Base-by-base conservation (phyloP, 1,139 yeast species). In the Debaryomyces nepalensis region DNA sequence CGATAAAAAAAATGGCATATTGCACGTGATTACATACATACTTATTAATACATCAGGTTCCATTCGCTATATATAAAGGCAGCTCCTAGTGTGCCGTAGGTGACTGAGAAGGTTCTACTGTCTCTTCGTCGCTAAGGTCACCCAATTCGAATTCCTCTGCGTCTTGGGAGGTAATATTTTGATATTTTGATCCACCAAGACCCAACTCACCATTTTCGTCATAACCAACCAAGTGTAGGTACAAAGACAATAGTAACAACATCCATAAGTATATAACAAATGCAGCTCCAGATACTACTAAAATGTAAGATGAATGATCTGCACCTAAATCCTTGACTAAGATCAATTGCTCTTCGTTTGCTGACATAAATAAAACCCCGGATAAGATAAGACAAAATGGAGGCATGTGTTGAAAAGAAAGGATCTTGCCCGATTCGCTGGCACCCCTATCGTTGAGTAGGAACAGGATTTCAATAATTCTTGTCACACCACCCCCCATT, bases 331-430 rank as follows among this genome's bases (percentile, higher is more conserved):
- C 83, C 44, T 82, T 68, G 1, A 90, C 88, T 47, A 88, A 68
- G 11, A 68, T 66, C 55, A 91, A 70, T 57, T 91, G 97, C 59
- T 91, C 96, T 58, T 91, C 97, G 46, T 78, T 90, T 19, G 98
- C 98, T 19, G 88, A 80, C 97, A 90, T 89, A 59, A 91, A 91
- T 50, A 87, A 59, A 12, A 87, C 63, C 0, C 98, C 98, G 1
- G 95, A 72, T 48, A 87, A 77, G 2, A 89, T 77, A 41, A 91
- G 73, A 45, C 91, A 78, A 57, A 89, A 81, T 2, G 97, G 88
- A 1, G 98, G 85, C 19, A 90, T 57, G 61, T 87, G 87, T 64
- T 91, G 98, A 70, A 89, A 89, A 1, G 91, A 73, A 31, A 73
- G 61, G 27, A 88, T 79, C 26, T 65, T 66, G 4, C 79, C 80